phyloP scores from a whole-genome alignment of 2,329 filamentous ascomycete genomes.

The Ophiostoma perfectum region DNA sequence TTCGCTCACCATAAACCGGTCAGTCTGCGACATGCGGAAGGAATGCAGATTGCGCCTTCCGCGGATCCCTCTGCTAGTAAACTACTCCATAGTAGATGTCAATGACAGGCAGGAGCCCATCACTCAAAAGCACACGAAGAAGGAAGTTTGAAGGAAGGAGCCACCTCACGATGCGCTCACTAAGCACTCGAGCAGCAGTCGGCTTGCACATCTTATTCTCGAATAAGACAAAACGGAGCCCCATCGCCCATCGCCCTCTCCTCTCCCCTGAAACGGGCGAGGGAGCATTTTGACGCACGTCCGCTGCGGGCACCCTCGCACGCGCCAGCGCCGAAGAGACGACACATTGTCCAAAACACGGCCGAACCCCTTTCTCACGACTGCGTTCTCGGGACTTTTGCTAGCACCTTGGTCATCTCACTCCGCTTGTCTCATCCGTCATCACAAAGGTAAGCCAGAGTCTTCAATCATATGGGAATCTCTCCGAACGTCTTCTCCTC shows the following conservation, averaged over 20 bases:
- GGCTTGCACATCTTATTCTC: no score
- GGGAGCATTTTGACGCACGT: conserved; percentile 4
- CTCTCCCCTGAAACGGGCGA: conserved; percentile 8
- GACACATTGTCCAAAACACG: conserved; percentile 6
- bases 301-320: background rate
- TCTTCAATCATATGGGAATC: no score
- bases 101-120: no score
- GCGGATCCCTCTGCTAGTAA: conserved; percentile 7
- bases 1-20: background rate
- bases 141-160: no score
- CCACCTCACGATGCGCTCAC: no score
- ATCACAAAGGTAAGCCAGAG: no score
- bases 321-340: background rate
- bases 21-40: conserved; percentile 1
- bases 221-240: no score
- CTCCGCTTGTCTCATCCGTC: background rate
- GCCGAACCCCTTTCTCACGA: conserved; percentile 12
- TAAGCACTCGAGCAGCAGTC: no score
- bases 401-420: background rate
- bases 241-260: background rate
- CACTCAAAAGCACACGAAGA: no score
- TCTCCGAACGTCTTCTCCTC: no score
- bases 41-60: conserved; percentile 18
- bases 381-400: background rate
- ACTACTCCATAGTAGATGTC: background rate